Evolutionary conservation across 768 basidiomycete species (phyloP).

Genomic region (Boletus edulis): DNA sequence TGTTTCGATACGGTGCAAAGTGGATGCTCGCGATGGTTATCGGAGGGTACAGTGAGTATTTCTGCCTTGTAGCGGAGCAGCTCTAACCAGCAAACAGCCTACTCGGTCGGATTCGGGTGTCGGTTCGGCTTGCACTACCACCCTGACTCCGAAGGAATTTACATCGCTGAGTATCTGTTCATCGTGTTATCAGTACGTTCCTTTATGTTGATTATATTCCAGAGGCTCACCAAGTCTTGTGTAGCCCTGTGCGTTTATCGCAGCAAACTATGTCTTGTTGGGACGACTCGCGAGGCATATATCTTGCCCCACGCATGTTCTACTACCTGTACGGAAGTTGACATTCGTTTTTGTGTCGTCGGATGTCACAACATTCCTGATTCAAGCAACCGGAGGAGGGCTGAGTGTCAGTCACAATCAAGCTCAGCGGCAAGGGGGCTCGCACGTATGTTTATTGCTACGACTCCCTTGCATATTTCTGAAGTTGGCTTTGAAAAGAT

Average conservation of each 20-base stretch:
- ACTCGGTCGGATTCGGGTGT: constrained; percentile 52
- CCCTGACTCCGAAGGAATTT: constrained; percentile 51
- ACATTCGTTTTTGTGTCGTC: constrained; percentile 58
- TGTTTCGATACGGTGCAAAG: constrained; percentile 45
- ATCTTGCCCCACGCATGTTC: constrained; percentile 43
- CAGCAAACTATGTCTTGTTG: constrained; percentile 64
- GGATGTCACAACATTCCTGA: constrained; percentile 64
- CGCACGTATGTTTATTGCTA: constrained; percentile 31
- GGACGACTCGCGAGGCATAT: constrained; percentile 57
- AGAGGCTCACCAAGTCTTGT: background rate
- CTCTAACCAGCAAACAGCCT: constrained; percentile 37
- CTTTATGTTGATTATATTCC: constrained; percentile 6
- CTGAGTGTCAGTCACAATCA: background rate
- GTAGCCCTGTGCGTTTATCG: constrained; percentile 75
- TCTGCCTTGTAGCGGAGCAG: background rate
- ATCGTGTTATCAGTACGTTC: constrained; percentile 50
- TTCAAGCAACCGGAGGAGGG: constrained; percentile 45
- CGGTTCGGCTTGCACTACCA: constrained; percentile 54
- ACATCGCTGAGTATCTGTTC: constrained; percentile 57
- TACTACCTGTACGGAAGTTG: constrained; percentile 47
- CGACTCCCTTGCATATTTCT: background rate
- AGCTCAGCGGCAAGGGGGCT: constrained; percentile 28
- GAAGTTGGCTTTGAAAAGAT: constrained; percentile 48
- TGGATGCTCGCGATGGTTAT: constrained; percentile 64
- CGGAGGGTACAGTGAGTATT: constrained; percentile 53